A percentile compares a stretch with the other conserved stretches of the same genome.
These are phyloP conservation scores for Nannochloris sp. DNA, from an alignment of 139 green algal genomes.

Conservation along the genomic window DNA sequence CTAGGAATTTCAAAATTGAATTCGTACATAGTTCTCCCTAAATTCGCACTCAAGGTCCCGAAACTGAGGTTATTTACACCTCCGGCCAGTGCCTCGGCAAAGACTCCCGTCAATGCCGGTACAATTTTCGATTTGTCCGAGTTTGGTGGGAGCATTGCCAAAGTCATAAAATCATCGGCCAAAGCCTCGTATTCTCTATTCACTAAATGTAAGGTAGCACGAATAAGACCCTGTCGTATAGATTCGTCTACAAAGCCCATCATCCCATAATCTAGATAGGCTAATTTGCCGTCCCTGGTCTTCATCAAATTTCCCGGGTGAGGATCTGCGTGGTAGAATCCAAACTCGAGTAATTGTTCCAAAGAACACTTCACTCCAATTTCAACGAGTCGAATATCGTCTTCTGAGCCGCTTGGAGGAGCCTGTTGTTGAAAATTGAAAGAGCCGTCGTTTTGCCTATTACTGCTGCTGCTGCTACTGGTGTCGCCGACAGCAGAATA, in stretches of 20 bases:
- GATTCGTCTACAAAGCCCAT: conserved; percentile 53
- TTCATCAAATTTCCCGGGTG: conserved; percentile 66
- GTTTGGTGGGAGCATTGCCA: conserved; percentile 72
- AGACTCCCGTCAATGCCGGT: conserved; percentile 71
- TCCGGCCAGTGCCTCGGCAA: conserved; percentile 61
- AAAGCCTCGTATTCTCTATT: conserved; percentile 59
- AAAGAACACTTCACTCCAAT: conserved; percentile 50
- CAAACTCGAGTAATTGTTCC: conserved; percentile 69
- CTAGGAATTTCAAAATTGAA: conserved; percentile 76
- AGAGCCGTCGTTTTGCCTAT: no score
- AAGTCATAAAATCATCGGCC: conserved; percentile 69
- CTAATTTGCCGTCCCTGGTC: conserved; percentile 34
- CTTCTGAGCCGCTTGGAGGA: neutral
- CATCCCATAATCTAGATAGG: conserved; percentile 84
- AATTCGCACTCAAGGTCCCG: conserved; percentile 43
- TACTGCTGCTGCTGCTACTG: neutral
- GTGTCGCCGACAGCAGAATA: neutral
- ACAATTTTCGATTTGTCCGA: conserved; percentile 54
- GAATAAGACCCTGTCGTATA: conserved; percentile 54
- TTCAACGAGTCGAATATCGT: conserved; percentile 83
- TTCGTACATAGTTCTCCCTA: conserved; percentile 78
- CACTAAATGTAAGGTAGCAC: conserved; percentile 81
- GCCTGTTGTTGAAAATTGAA: neutral
- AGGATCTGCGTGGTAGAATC: conserved; percentile 56
- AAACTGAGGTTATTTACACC: conserved; percentile 81